Evolutionary conservation across 202 grass and related monocot genomes (phyloP).

Genomic region (Schoenoplectus triqueter): DNA sequence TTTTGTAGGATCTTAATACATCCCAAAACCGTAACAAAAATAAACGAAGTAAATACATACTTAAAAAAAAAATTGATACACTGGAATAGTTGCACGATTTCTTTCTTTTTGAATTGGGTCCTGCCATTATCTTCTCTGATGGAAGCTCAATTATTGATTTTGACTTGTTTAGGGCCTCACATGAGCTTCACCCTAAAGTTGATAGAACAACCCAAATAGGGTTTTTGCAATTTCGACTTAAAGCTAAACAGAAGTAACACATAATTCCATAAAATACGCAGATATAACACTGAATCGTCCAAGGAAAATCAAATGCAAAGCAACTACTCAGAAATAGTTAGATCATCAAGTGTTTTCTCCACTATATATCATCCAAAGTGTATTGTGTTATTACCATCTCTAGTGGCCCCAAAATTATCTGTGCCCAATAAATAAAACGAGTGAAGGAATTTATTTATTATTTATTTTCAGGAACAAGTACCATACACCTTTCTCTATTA

Average conservation of each 20-base stretch:
- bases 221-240: too few relatives aligned
- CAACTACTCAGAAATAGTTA: not conserved
- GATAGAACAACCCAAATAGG: not conserved
- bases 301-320: too few relatives aligned
- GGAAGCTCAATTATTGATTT: constrained; percentile 35
- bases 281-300: too few relatives aligned
- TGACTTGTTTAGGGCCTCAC: not conserved
- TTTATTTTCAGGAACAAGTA: not conserved
- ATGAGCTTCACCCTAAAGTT: not conserved
- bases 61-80: too few relatives aligned
- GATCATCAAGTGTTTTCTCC: not conserved
- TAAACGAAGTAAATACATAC: not conserved
- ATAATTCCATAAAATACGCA: too few relatives aligned
- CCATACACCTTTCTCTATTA: not conserved
- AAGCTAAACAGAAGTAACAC: too few relatives aligned
- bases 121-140: constrained; percentile 22
- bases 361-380: not conserved
- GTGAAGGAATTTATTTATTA: not conserved
- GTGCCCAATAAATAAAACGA: not conserved
- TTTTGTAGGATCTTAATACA: constrained; percentile 7
- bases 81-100: not conserved
- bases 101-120: not conserved
- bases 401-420: not conserved
- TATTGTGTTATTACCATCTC: not conserved
- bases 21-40: not conserved